Evolutionary conservation across 345 rosid genomes (phyloP).

Genomic region (Anacardium occidentale): DNA sequence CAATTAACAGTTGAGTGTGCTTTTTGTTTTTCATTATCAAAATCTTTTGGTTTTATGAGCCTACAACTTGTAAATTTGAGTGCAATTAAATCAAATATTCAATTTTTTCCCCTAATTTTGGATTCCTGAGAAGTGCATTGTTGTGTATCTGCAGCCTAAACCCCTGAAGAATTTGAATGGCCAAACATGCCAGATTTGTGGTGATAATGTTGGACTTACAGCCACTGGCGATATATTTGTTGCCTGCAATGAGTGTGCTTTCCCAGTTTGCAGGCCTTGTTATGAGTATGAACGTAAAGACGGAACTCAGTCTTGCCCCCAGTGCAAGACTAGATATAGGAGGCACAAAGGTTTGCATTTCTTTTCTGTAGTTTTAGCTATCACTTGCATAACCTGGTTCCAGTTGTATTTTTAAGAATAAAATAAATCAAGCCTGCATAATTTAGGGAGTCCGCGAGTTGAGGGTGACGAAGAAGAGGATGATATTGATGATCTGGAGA

Average conservation of each 20-base stretch:
- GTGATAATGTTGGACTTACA: slow-evolving; percentile 72
- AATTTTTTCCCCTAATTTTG: neutral
- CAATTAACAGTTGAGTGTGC: neutral
- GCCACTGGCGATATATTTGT: slow-evolving; percentile 76
- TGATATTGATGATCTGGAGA: slow-evolving; percentile 91
- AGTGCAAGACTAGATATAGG: slow-evolving; percentile 97
- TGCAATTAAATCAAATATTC: neutral
- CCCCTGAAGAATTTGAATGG: slow-evolving; percentile 71
- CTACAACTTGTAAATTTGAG: neutral
- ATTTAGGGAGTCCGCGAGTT: slow-evolving; percentile 86
- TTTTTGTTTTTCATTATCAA: neutral
- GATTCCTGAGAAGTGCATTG: slow-evolving; percentile 21
- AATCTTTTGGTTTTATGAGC: neutral
- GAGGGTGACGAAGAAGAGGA: slow-evolving; percentile 99
- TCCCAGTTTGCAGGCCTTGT: slow-evolving; percentile 98
- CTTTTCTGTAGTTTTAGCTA: neutral
- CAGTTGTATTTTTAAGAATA: neutral
- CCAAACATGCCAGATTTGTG: slow-evolving; percentile 94
- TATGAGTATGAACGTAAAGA: slow-evolving; percentile 98
- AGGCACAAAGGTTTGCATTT: slow-evolving; percentile 75
- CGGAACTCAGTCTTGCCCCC: slow-evolving; percentile 97
- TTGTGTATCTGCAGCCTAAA: slow-evolving; percentile 65
- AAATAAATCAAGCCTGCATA: slow-evolving; percentile 12
- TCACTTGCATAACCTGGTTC: neutral
- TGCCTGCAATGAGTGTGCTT: slow-evolving; percentile 98